Evolutionary conservation across 106 monocot genomes (phyloP).

Genomic region (Hemerocallis citrina): DNA sequence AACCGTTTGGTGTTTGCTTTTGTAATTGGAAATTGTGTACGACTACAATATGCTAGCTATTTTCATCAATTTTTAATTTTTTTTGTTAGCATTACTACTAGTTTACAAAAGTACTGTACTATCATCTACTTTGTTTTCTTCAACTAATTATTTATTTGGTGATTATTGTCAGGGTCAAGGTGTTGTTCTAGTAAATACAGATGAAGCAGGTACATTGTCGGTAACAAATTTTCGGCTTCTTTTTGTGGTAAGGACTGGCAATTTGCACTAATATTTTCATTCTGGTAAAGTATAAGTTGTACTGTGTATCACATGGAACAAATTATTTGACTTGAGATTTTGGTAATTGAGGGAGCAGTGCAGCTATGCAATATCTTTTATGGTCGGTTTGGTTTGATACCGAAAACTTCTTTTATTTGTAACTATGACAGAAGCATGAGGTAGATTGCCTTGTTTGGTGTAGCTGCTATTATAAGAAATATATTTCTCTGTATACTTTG

Average conservation of each 20-base stretch:
- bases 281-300: not conserved
- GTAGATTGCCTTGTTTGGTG: no score
- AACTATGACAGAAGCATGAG: no score
- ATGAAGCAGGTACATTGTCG: conserved; percentile 70
- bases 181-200: conserved; percentile 82
- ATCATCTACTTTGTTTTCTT: not conserved
- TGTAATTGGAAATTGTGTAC: no score
- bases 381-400: no score
- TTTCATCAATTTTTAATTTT: not conserved
- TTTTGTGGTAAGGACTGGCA: conserved; percentile 62
- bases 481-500: no score
- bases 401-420: no score
- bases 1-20: no score
- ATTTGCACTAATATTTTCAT: not conserved
- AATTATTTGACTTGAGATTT: no score
- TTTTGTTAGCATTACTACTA: not conserved
- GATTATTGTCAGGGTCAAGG: conserved; percentile 56
- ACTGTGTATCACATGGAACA: not conserved
- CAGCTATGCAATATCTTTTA: no score
- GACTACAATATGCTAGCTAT: no score
- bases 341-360: no score
- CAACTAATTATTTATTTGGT: not conserved
- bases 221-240: conserved; percentile 95
- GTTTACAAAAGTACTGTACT: not conserved
- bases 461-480: no score